Evolutionary conservation across 1,284 basidiomycete species (phyloP), one percentile per base, ranked within the genome.

Genomic region (Rhodotorula sp.): DNA sequence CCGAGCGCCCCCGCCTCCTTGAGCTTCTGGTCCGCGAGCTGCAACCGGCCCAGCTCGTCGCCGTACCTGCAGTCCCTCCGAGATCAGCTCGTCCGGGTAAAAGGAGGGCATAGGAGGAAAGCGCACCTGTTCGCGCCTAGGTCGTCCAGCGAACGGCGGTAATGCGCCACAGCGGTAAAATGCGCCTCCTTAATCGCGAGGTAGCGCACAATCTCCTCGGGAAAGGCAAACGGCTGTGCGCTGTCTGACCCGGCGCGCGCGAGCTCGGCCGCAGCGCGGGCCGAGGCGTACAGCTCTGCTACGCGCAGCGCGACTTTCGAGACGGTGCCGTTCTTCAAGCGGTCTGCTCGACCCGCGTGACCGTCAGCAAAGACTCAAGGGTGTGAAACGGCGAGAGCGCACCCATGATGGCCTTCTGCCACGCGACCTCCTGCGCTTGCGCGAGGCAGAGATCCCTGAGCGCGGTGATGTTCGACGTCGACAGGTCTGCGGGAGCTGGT

Each of bases 351-450:
- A 39, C 36, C n/a, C n/a, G n/a, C n/a, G n/a, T 6, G 19, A n/a
- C 15, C 32, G 36, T 56, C 64, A 37, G n/a, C 34, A 63, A 36
- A 17, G 59, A 10, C 41, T 25, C 12, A 48, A 54, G 27, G 39
- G 8, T 50, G 19, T 15, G 37, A 15, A 37, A 25, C 21, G 41
- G 37, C 12, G 27, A 3, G 15, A 63, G 65, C 63, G 79, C 79
- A 92, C 93, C 91, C 73, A 92, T 83, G 74, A 91, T 90, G 12
- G 94, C 95, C 77, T 91, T 88, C 80, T 97, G 94, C 95, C 96
- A 98, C 66, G 90, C 92, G 79, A 94, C 97, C 83, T 99, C 96
- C 79, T 98, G 95, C 0, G 94, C 95, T 82, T 98, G 94, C 0
- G 94, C 94, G 1, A 97, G 85, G 87, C 94, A 91, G 66, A 97